A percentile compares a stretch with the other conserved stretches of the same genome.
Conservation (phyloP, 2,329 filamentous ascomycete species). For the Colletotrichum coccodes region DNA sequence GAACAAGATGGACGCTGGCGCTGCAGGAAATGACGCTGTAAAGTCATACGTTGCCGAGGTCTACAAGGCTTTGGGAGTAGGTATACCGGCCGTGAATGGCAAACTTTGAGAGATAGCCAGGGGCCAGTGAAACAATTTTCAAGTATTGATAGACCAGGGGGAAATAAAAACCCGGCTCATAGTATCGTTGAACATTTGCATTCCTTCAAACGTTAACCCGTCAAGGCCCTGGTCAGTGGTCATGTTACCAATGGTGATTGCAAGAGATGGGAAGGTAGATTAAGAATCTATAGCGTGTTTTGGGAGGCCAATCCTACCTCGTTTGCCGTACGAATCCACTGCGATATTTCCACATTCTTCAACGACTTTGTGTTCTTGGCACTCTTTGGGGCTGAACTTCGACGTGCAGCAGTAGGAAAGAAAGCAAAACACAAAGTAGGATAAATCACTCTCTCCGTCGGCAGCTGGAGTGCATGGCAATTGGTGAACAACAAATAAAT, state of each 20-base stretch:
- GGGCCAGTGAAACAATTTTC: not conserved
- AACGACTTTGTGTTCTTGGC: no score
- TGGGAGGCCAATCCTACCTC: no score
- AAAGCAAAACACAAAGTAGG: no score
- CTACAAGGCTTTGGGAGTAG: conserved; percentile 20
- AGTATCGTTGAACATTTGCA: not conserved
- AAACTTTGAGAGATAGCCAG: not conserved
- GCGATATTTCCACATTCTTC: no score
- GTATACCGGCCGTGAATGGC: not conserved
- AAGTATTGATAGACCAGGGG: not conserved
- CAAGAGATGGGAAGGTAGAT: no score
- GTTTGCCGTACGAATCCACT: no score
- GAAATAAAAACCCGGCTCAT: not conserved
- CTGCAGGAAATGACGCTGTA: not conserved
- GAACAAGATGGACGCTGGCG: conserved; percentile 51
- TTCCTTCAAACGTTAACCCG: not conserved
- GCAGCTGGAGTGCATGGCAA: not conserved
- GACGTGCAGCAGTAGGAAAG: no score
- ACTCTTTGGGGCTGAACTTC: no score
- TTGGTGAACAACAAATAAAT: not conserved
- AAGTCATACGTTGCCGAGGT: conserved; percentile 17
- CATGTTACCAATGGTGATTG: no score
- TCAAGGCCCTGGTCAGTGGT: no score
- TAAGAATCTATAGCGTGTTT: no score
- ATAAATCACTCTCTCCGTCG: no score